Evolutionary conservation across 306 rosid genomes (phyloP).

Genomic region (Prunus fruticosa): DNA sequence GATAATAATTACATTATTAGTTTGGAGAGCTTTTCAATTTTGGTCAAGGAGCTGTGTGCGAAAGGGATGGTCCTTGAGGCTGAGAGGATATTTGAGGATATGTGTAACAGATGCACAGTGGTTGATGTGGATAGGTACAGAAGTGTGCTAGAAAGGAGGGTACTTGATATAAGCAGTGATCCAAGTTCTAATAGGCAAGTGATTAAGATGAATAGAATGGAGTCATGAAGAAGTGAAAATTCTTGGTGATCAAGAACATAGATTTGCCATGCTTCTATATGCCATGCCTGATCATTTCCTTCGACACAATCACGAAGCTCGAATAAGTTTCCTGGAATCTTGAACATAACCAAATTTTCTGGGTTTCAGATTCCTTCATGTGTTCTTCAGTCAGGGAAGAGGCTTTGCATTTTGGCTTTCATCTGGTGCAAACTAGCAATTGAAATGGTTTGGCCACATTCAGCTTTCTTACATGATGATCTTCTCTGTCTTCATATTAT

Average conservation of each 20-base stretch:
- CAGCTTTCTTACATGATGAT: too few species aligned
- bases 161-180: background rate
- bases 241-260: background rate
- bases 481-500: too few species aligned
- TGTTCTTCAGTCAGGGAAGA: too few species aligned
- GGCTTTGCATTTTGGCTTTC: too few species aligned
- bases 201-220: background rate
- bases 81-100: conserved; percentile 30
- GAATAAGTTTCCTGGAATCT: background rate
- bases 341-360: too few species aligned
- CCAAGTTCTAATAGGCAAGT: background rate
- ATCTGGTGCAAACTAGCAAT: too few species aligned
- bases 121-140: conserved; percentile 25
- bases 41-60: conserved; percentile 27
- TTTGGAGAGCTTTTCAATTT: conserved; percentile 34
- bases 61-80: conserved; percentile 34
- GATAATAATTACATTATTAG: conserved; percentile 27
- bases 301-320: background rate
- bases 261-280: background rate
- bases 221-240: background rate
- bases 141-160: conserved; percentile 11
- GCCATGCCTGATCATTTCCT: background rate
- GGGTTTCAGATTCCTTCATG: too few species aligned
- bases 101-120: conserved; percentile 27
- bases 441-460: too few species aligned